A percentile compares a stretch with the other conserved stretches of the same genome.
Evolutionary conservation across 139 green algal genomes (phyloP).

Genomic region (Chlamydomonas eustigma): DNA sequence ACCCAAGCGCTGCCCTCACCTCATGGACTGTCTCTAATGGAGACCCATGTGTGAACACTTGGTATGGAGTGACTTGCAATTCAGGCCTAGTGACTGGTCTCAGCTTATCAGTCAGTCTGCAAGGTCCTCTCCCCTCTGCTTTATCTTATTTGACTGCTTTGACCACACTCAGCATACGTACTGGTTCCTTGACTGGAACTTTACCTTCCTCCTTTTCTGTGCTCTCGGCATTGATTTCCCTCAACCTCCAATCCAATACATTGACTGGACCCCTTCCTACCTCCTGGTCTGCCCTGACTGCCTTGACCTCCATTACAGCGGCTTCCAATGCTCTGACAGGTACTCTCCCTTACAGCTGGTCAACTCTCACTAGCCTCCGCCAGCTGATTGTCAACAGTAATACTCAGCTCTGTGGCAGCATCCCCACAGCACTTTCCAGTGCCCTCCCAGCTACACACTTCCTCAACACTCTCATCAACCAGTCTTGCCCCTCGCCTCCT

Average conservation of each 20-base stretch:
- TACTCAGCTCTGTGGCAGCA: not conserved
- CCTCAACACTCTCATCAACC: not conserved
- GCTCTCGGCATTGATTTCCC: not conserved
- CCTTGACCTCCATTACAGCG: constrained; percentile 10
- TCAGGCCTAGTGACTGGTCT: not conserved
- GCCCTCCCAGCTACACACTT: not conserved
- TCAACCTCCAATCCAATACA: not conserved
- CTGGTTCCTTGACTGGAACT: not conserved
- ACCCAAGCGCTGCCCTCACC: not conserved
- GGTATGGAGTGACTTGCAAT: not conserved
- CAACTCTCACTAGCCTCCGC: not conserved
- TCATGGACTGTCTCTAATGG: not conserved
- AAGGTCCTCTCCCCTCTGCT: not conserved
- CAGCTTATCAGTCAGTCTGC: not conserved
- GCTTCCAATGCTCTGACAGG: constrained; percentile 17
- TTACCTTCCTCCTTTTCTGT: not conserved
- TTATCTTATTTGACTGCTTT: not conserved
- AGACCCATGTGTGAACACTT: not conserved
- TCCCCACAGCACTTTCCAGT: not conserved
- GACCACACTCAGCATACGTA: not conserved
- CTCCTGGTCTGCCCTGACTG: not conserved
- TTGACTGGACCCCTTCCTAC: constrained; percentile 15
- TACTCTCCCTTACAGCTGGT: not conserved
- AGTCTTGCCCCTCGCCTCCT: not conserved
- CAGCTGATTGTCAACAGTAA: not conserved